Evolutionary conservation across 768 basidiomycete species (phyloP).

Genomic region (Phanerochaete sordida): DNA sequence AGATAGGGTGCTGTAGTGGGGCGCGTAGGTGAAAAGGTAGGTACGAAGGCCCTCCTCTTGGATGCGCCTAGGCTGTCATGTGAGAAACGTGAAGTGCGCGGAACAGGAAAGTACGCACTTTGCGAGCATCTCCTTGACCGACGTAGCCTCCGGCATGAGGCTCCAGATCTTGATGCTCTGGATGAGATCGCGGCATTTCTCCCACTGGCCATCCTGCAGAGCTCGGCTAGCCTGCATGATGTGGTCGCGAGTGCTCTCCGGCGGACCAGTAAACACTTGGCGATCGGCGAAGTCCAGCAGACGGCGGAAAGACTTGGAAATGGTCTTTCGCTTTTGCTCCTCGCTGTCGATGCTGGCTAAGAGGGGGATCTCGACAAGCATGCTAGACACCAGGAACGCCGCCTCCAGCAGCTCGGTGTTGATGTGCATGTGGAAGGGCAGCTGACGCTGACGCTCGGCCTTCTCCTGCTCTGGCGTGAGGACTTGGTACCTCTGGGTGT

Average conservation of each 20-base stretch:
- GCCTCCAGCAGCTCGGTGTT: conserved; percentile 97
- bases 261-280: conserved; percentile 96
- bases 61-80: conserved; percentile 62
- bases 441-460: conserved; percentile 89
- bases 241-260: conserved; percentile 98
- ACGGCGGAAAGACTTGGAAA: conserved; percentile 96
- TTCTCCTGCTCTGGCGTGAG: conserved; percentile 95
- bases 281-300: conserved; percentile 95
- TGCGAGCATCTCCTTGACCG: conserved; percentile 93
- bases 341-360: conserved; percentile 93
- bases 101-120: conserved; percentile 52
- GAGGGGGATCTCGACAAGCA: conserved; percentile 96
- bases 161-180: conserved; percentile 98
- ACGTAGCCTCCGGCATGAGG: conserved; percentile 83
- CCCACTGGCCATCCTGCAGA: conserved; percentile 95
- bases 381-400: conserved; percentile 96
- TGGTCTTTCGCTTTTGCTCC: conserved; percentile 87
- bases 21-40: conserved; percentile 96
- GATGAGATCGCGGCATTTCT: conserved; percentile 88
- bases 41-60: conserved; percentile 97
- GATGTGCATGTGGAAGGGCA: conserved; percentile 99
- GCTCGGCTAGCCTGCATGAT: conserved; percentile 99
- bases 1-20: conserved; percentile 89
- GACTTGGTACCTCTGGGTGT: conserved; percentile 85
- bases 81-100: not conserved